phyloP scores from a whole-genome alignment of 2,329 filamentous ascomycete genomes.

The Aspergillus neotritici region DNA sequence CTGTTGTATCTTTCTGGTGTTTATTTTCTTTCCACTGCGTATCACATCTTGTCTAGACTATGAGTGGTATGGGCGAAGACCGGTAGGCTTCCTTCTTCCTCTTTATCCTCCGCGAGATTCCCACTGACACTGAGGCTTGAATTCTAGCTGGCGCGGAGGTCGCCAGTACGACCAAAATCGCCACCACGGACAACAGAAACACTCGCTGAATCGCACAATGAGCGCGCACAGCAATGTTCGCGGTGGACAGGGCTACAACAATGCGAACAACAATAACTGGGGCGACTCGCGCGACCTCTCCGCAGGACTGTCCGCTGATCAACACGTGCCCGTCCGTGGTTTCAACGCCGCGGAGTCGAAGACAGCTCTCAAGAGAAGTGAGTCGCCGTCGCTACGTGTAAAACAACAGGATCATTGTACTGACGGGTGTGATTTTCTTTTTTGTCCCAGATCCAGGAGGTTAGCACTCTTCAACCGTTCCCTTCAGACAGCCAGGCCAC shows the following conservation, averaged over 20 bases:
- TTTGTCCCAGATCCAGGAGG: constrained; percentile 25
- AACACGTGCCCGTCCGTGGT: constrained; percentile 38
- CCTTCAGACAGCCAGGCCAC: neutral
- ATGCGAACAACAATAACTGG: constrained; percentile 23
- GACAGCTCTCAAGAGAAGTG: constrained; percentile 38
- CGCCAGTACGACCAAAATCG: constrained; percentile 33
- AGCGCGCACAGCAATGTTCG: constrained; percentile 30
- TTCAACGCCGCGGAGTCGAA: constrained; percentile 43
- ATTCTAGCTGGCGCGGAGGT: constrained; percentile 36
- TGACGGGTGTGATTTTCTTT: neutral
- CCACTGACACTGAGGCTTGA: constrained; percentile 10
- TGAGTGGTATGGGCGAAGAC: constrained; percentile 31
- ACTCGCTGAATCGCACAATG: constrained; percentile 28
- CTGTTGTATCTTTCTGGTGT: too few species aligned
- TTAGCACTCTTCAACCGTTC: constrained; percentile 10
- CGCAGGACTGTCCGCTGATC: constrained; percentile 26
- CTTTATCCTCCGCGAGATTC: neutral
- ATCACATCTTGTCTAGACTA: constrained; percentile 5
- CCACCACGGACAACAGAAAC: constrained; percentile 31
- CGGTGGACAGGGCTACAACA: constrained; percentile 23
- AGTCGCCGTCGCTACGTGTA: neutral
- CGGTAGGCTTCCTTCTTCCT: constrained; percentile 18
- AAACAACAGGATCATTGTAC: neutral
- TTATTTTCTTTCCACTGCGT: neutral
- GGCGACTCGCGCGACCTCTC: constrained; percentile 18